Percentiles rank a stretch among this genome's conserved stretches.
These are phyloP conservation scores for Grosmannia serpens DNA, from an alignment of 2,329 filamentous ascomycete species.

Conservation along the genomic window DNA sequence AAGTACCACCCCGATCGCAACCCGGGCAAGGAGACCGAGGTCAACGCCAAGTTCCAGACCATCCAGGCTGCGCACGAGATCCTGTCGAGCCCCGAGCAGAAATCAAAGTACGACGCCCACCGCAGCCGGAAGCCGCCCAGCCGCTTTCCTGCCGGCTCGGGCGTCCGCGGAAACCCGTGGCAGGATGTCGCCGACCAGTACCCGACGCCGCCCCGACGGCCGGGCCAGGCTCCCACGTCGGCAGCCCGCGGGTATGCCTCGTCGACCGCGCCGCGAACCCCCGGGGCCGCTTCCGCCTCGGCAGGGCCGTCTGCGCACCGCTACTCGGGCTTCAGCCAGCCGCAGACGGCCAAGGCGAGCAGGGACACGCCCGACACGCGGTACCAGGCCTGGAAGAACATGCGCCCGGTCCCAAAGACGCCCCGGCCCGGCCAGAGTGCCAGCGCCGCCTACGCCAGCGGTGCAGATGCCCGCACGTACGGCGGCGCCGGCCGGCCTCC, in stretches of 20 bases:
- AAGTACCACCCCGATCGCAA: conserved; percentile 87
- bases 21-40: conserved; percentile 67
- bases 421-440: conserved; percentile 12
- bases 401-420: conserved; percentile 16
- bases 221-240: conserved; percentile 12
- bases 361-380: conserved; percentile 12
- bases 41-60: conserved; percentile 70
- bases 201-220: conserved; percentile 30
- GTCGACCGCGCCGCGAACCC: not conserved
- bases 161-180: conserved; percentile 48
- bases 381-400: conserved; percentile 25
- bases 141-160: conserved; percentile 37
- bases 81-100: conserved; percentile 37
- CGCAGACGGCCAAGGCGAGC: conserved; percentile 9
- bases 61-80: conserved; percentile 83
- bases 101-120: conserved; percentile 41
- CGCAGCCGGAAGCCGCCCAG: conserved; percentile 21
- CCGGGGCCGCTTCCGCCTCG: conserved; percentile 13
- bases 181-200: conserved; percentile 35
- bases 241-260: conserved; percentile 7
- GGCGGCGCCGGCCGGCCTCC: not conserved
- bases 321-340: conserved; percentile 13
- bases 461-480: not conserved
- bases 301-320: conserved; percentile 12
- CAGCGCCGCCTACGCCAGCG: conserved; percentile 9